phyloP scores from a whole-genome alignment of 768 basidiomycete species.

The Pleurotus salmoneostramineus region DNA sequence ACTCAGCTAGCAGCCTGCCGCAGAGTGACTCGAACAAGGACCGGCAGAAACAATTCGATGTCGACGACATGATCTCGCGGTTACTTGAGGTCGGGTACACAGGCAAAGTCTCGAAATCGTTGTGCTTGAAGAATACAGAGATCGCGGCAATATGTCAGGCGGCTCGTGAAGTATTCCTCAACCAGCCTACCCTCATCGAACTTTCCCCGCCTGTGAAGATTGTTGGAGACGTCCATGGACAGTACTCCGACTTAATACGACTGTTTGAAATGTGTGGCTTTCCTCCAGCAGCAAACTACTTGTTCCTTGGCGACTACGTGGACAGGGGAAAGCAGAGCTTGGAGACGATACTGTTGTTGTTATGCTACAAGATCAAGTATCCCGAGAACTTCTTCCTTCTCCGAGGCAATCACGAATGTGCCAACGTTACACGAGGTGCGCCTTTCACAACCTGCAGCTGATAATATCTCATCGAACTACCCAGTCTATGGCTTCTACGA shows the following conservation, averaged over 20 bases:
- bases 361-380: slow-evolving; percentile 99
- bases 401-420: slow-evolving; percentile 98
- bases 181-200: slow-evolving; percentile 95
- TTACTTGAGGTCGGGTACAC: slow-evolving; percentile 96
- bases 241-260: slow-evolving; percentile 97
- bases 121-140: slow-evolving; percentile 94
- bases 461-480: slow-evolving; percentile 12
- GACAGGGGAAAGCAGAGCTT: slow-evolving; percentile 98
- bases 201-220: slow-evolving; percentile 98
- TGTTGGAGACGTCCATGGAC: slow-evolving; percentile 98
- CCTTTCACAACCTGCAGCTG: slow-evolving; percentile 10
- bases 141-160: slow-evolving; percentile 93
- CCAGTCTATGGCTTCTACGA: slow-evolving; percentile 99
- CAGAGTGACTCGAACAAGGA: slow-evolving; percentile 45
- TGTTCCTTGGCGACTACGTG: slow-evolving; percentile 98
- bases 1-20: slow-evolving; percentile 38
- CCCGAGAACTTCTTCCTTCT: slow-evolving; percentile 99
- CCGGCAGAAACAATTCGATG: slow-evolving; percentile 73
- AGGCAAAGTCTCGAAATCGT: slow-evolving; percentile 95
- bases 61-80: slow-evolving; percentile 98
- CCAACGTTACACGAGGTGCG: slow-evolving; percentile 96
- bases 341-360: slow-evolving; percentile 92
- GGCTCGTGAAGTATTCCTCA: slow-evolving; percentile 93
- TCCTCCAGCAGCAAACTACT: slow-evolving; percentile 94
- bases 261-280: slow-evolving; percentile 99